Percentiles rank a stretch among this genome's conserved stretches.
Conservation (phyloP, 257 asterid species). For the Linderniella brevidens region DNA sequence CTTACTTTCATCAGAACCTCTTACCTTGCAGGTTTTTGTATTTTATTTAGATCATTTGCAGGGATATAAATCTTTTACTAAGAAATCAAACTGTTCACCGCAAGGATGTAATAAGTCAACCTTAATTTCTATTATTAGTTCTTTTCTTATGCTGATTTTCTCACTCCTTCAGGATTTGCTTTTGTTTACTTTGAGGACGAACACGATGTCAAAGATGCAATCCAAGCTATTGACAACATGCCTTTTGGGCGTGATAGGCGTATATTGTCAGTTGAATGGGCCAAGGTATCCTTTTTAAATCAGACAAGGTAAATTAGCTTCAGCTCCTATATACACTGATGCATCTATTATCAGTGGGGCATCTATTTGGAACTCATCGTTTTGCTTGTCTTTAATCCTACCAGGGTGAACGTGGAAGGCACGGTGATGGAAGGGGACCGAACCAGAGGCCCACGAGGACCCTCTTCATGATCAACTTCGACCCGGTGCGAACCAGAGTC, state of each 20-base stretch:
- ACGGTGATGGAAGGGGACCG: slow-evolving; percentile 43
- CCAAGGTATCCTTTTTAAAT: slow-evolving; percentile 71
- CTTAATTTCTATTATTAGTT: not conserved
- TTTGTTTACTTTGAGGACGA: slow-evolving; percentile 86
- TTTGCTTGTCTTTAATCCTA: not conserved
- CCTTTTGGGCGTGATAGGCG: slow-evolving; percentile 71
- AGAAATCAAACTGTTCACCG: no score
- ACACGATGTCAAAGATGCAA: slow-evolving; percentile 82
- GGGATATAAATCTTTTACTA: slow-evolving; percentile 18
- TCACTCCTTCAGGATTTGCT: slow-evolving; percentile 53
- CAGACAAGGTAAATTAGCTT: no score
- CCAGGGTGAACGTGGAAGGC: slow-evolving; percentile 85
- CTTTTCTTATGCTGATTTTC: slow-evolving; percentile 13
- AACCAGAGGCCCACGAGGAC: slow-evolving; percentile 73
- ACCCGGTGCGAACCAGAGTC: slow-evolving; percentile 51
- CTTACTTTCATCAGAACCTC: slow-evolving; percentile 70
- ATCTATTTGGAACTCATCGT: not conserved
- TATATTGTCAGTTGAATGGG: slow-evolving; percentile 78
- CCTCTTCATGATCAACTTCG: slow-evolving; percentile 83
- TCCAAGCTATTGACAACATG: slow-evolving; percentile 39
- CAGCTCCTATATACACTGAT: no score
- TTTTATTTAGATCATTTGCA: slow-evolving; percentile 15
- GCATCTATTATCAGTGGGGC: not conserved
- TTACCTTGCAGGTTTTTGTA: slow-evolving; percentile 80
- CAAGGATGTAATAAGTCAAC: not conserved